Evolutionary conservation across 2,329 filamentous ascomycete genomes (phyloP).

Genomic region (Cadophora malorum): DNA sequence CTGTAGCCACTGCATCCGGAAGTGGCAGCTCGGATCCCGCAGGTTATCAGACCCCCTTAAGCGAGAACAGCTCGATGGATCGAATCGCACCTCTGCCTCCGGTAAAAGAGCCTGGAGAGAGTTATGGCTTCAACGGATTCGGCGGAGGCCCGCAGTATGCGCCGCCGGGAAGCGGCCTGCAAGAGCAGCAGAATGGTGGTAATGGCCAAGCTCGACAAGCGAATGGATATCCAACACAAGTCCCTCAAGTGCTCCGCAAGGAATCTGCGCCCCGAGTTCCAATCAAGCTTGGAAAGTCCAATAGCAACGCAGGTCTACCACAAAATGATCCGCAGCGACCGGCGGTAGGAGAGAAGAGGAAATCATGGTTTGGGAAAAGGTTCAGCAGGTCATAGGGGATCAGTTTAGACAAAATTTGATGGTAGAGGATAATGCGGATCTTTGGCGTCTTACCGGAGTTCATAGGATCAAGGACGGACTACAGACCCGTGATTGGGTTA

Average conservation of each 20-base stretch:
- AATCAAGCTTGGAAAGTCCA: conserved; percentile 41
- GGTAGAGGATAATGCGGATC: conserved; percentile 11
- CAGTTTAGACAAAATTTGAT: conserved; percentile 27
- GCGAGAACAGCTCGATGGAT: conserved; percentile 91
- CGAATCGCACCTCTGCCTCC: conserved; percentile 64
- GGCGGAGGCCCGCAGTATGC: conserved; percentile 50
- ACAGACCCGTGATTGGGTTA: conserved; percentile 25
- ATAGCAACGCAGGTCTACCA: conserved; percentile 33
- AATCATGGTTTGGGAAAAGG: conserved; percentile 85
- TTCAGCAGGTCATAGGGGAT: conserved; percentile 69
- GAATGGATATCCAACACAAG: conserved; percentile 35
- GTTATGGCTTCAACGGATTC: conserved; percentile 64
- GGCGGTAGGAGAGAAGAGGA: conserved; percentile 69
- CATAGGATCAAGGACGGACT: conserved; percentile 31
- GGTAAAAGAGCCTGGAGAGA: conserved; percentile 63
- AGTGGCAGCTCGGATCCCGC: conserved; percentile 76
- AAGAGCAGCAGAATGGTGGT: conserved; percentile 43
- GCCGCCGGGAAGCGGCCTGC: conserved; percentile 47
- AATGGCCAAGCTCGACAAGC: conserved; percentile 31
- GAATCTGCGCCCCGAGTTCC: conserved; percentile 36
- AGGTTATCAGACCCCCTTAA: conserved; percentile 82
- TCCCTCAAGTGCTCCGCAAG: conserved; percentile 37
- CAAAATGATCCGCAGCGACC: conserved; percentile 21
- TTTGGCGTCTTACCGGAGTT: conserved; percentile 21
- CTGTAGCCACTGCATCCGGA: conserved; percentile 77